Conservation (phyloP, 1,284 basidiomycete species). For the Cutaneotrichosporon sp. region DNA sequence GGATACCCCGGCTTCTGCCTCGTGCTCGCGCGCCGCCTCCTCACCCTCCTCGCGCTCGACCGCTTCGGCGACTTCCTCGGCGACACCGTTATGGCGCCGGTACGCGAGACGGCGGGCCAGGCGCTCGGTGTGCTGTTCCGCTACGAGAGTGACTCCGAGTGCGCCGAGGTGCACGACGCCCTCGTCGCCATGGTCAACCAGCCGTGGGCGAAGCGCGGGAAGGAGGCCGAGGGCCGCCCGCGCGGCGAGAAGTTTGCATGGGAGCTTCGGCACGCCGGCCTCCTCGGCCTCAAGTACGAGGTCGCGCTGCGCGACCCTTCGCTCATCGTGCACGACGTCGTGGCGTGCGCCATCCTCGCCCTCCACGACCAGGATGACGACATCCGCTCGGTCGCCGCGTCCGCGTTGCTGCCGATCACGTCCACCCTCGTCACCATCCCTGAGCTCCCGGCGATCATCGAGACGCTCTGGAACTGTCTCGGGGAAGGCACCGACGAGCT, state of each 20-base stretch:
- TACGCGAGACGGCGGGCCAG: slow-evolving; percentile 94
- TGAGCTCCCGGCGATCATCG: slow-evolving; percentile 70
- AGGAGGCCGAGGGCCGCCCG: slow-evolving; percentile 51
- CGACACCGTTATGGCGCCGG: slow-evolving; percentile 94
- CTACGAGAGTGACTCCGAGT: slow-evolving; percentile 76
- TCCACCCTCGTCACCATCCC: slow-evolving; percentile 66
- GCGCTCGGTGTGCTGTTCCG: slow-evolving; percentile 86
- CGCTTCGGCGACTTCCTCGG: slow-evolving; percentile 97
- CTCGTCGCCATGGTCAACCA: slow-evolving; percentile 94
- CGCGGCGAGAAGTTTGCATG: slow-evolving; percentile 69
- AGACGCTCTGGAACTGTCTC: slow-evolving; percentile 89
- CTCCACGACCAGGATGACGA: slow-evolving; percentile 93
- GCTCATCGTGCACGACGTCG: slow-evolving; percentile 66
- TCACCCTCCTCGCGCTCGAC: slow-evolving; percentile 92
- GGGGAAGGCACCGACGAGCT: slow-evolving; percentile 94
- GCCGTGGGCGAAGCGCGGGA: slow-evolving; percentile 60
- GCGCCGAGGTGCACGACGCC: slow-evolving; percentile 76
- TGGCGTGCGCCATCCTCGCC: slow-evolving; percentile 86
- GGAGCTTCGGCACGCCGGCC: slow-evolving; percentile 96
- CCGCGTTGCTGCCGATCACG: slow-evolving; percentile 84
- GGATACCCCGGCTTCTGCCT: slow-evolving; percentile 59
- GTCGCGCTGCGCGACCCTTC: slow-evolving; percentile 72
- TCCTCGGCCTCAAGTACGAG: slow-evolving; percentile 96
- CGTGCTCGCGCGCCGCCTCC: slow-evolving; percentile 75
- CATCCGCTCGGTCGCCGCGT: slow-evolving; percentile 92